A percentile compares a stretch with the other conserved stretches of the same genome.
These are phyloP conservation scores for Podaxis sp. DNA, from an alignment of 768 basidiomycete genomes.

Conservation along the genomic window DNA sequence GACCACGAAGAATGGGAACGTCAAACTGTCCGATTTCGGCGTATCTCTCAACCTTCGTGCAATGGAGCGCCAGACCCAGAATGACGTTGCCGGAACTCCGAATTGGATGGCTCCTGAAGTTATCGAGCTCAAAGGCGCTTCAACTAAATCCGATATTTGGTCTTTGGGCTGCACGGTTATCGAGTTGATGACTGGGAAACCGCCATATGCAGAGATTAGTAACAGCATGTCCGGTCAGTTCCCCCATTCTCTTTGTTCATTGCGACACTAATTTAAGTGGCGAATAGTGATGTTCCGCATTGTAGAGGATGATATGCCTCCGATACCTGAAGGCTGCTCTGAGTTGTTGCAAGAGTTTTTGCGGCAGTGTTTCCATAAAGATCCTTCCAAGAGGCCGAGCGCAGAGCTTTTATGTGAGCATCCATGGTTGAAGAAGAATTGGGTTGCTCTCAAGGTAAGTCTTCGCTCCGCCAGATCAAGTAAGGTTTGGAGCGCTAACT, in stretches of 20 bases:
- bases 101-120: slow-evolving; percentile 99
- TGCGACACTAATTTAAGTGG: slow-evolving; percentile 11
- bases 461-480: not conserved
- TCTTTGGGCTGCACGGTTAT: slow-evolving; percentile 93
- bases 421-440: slow-evolving; percentile 83
- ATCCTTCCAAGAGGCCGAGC: slow-evolving; percentile 78
- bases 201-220: slow-evolving; percentile 87
- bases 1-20: slow-evolving; percentile 97
- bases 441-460: slow-evolving; percentile 75
- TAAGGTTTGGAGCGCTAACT: not conserved
- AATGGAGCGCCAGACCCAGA: slow-evolving; percentile 78
- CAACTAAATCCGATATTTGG: slow-evolving; percentile 95
- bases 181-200: slow-evolving; percentile 88
- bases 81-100: slow-evolving; percentile 87
- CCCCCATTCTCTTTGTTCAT: slow-evolving; percentile 8
- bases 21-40: slow-evolving; percentile 97
- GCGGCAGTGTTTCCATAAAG: slow-evolving; percentile 86
- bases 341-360: slow-evolving; percentile 79
- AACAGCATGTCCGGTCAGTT: slow-evolving; percentile 86
- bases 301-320: slow-evolving; percentile 90
- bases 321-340: slow-evolving; percentile 79
- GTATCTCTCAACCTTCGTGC: slow-evolving; percentile 95
- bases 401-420: slow-evolving; percentile 89
- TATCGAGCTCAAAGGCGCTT: slow-evolving; percentile 91
- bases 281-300: slow-evolving; percentile 91